Evolutionary conservation across 2,329 filamentous ascomycete species (phyloP), one percentile per base, ranked within the genome.

Genomic region (Claviceps digitariae): DNA sequence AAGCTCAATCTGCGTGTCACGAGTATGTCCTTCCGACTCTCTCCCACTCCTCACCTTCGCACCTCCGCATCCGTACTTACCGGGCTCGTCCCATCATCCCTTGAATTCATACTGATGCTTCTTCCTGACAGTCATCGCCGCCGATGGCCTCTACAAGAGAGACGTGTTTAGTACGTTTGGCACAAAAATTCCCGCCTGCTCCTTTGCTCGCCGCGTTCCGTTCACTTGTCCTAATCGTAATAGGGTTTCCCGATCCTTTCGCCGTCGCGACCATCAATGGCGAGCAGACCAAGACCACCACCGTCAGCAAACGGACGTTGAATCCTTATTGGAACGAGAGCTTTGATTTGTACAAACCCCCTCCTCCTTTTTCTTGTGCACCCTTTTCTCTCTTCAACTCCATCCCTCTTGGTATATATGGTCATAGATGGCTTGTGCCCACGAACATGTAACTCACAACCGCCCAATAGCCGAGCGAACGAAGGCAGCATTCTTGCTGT

Each of bases 321-420:
- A 97, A 96, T 70, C 93, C 93, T n/a, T 98, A 98, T 70, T 98
- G 93, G 93, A 98, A 98, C 71, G 93, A 98, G 75, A 90, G 83
- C 66, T 98, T 98, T 74, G 93, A 98, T 71, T 86, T 98, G 93
- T 97, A 82, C 64, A 85, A 66, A 56, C 56, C 55, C 58, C 49
- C 41, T 52, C 56, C 48, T 5, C 10, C n/a, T 4, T 47, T 4
- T 47, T 7, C 12, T 20, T 4, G 44, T 2, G 12, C 12, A 10
- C 27, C 34, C 21, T 51, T 17, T 6, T 2, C 34, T 7, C 20
- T 21, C 29, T 5, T 15, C n/a, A 17, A 23, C 29, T 17, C 6
- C 12, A 13, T 25, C 4, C 31, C 29, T 46, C 20, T 27, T 40
- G 8, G 12, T 17, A 12, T 17, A 12, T 17, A 8, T 13, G 48